Percentiles rank a stretch among this genome's conserved stretches.
Evolutionary conservation across 1,139 yeast species (phyloP).

Genomic region (Protomyces lactucae-debilis): DNA sequence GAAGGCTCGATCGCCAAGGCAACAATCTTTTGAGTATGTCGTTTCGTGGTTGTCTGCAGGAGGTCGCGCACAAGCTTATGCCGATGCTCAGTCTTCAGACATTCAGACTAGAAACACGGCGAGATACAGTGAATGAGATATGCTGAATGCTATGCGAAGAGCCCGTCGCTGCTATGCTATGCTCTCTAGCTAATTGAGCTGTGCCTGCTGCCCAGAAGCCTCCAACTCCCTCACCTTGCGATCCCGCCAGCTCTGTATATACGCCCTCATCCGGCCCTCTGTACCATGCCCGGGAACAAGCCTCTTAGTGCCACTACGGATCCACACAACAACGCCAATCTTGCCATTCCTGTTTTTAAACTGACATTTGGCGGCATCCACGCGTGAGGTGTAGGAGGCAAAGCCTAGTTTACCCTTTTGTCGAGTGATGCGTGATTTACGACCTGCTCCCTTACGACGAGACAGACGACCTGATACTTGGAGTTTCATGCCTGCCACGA

Average conservation of each 20-base stretch:
- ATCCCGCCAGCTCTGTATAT: constrained; percentile 14
- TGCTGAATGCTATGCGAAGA: too few relatives aligned
- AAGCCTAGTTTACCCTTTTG: constrained; percentile 24
- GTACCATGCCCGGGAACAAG: constrained; percentile 15
- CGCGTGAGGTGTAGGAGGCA: constrained; percentile 19
- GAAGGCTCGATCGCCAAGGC: too few relatives aligned
- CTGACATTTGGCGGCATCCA: constrained; percentile 24
- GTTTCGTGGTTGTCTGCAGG: too few relatives aligned
- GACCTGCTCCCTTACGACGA: constrained; percentile 23
- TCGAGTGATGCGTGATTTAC: constrained; percentile 16
- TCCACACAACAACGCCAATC: constrained; percentile 24
- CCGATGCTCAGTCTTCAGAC: too few relatives aligned
- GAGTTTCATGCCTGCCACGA: constrained; percentile 23
- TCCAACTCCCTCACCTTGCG: constrained; percentile 9
- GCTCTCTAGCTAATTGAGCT: neutral
- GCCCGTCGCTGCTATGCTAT: too few relatives aligned
- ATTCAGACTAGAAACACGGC: too few relatives aligned
- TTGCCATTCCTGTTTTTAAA: constrained; percentile 25
- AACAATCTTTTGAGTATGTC: too few relatives aligned
- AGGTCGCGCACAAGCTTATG: too few relatives aligned
- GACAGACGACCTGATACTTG: constrained; percentile 23
- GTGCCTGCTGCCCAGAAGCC: neutral
- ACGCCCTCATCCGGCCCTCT: constrained; percentile 21
- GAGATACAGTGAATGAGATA: too few relatives aligned
- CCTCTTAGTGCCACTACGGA: constrained; percentile 18